Percentiles rank a stretch among this genome's conserved stretches.
These are phyloP conservation scores for Galeopsis tetrahit DNA, from an alignment of 257 asterid genomes.

Conservation along the genomic window DNA sequence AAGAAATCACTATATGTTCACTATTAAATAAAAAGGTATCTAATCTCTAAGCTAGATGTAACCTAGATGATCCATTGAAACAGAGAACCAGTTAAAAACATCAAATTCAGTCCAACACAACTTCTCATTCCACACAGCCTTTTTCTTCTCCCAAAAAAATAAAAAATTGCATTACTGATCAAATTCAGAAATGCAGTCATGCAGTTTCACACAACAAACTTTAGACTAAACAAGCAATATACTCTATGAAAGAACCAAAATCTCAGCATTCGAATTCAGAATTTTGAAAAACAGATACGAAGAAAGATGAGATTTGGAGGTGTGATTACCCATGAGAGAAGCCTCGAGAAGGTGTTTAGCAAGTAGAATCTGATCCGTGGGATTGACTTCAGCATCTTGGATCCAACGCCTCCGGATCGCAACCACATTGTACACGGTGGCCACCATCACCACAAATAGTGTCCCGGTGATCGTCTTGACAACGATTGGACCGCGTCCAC, in stretches of 20 bases:
- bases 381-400: conserved; percentile 65
- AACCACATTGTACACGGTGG: conserved; percentile 63
- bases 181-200: conserved; percentile 1
- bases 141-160: neutral
- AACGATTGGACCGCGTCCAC: conserved; percentile 78
- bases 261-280: conserved; percentile 1
- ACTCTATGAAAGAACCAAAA: neutral
- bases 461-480: conserved; percentile 72
- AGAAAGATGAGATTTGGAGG: neutral
- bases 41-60: conserved; percentile 3
- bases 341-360: conserved; percentile 79
- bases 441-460: conserved; percentile 60
- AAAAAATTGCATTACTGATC: conserved; percentile 7
- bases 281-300: neutral
- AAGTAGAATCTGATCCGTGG: conserved; percentile 84
- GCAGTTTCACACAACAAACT: conserved; percentile 21
- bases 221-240: conserved; percentile 8
- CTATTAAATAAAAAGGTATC: neutral
- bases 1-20: conserved; percentile 11
- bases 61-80: conserved; percentile 9
- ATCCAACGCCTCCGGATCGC: conserved; percentile 69
- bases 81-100: conserved; percentile 18
- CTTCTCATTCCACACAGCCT: neutral
- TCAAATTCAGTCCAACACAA: neutral
- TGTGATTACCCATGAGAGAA: conserved; percentile 80